Base-by-base conservation (phyloP, 305 asterid genomes). In the Ilex paraguariensis region DNA sequence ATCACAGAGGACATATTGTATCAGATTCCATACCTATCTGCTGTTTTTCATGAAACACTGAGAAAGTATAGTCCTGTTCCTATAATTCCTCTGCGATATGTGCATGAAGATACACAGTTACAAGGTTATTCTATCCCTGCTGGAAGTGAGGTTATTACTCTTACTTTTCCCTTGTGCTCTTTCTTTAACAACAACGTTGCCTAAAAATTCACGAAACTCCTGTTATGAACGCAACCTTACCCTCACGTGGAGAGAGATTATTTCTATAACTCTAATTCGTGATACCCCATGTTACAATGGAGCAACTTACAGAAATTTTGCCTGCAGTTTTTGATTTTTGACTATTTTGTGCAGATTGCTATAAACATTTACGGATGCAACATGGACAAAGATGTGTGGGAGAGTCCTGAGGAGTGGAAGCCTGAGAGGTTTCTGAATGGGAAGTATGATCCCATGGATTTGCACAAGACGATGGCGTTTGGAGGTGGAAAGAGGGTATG, bases 401-500 rank as follows among this genome's bases (percentile, higher is more conserved):
- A 82, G 54, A 56, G 51, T 52, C 90, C 98, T 0, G 81, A 76
- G 16, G 88, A 87, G 51, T 92, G 97, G 96, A 72, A 36, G 48
- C 98, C 98, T 0, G 94, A 92, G 73, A 77, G 97, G 65, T 92
- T 92, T 63, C 69, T 92, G 28, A 60, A 53, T 2, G 79, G 74
- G 0, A 73, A 73, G 65, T 73, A 68, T 46, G 96, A 81, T 4
- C 71, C 79, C 0, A 59, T 66, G 61, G 92, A 87, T 57, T 46
- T 87, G 68, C 87, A 84, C 57, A 86, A 81, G 82, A 92, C 95
- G 0, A 84, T 88, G 83, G 81, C 97, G 0, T 92, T 92, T 39
- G 98, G 97, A 15, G 94, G 82, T 3, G 97, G 98, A n/a, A 92
- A 81, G 75, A 77, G 97, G 67, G 90, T 71, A 0, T 90, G 98